Evolutionary conservation across 805 yeast genomes (phyloP), one percentile per base, ranked within the genome.

Genomic region (Nakazawaea ishiwadae): DNA sequence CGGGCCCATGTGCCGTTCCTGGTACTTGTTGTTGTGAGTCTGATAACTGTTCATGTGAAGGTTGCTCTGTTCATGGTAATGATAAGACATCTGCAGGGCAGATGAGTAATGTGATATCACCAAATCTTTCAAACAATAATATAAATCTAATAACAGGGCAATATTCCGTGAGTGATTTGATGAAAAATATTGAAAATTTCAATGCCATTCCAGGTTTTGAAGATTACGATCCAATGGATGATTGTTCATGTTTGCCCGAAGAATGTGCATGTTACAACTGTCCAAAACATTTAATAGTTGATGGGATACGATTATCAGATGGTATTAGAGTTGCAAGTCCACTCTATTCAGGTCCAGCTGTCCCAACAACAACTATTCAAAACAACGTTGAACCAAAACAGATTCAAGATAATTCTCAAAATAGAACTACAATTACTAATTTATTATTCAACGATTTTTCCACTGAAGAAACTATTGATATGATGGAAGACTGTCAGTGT

Each of bases 241-340:
- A 54, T 5, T 62, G 67, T 36, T 47, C 48, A 20, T 63, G 68
- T 45, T 37, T 51, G 4, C 51, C 55, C 4, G 60, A 59, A 17
- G 58, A 56, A 24, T 62, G 68, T 42, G 54, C 49, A 12, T 63
- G 68, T 40, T 59, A 51, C 32, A 55, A 60, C 36, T 63, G 67
- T 51, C 60, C 51, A 11, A 27, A 47, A 7, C 68, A 63, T 46
- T 63, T 64, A 2, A 61, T 62, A 4, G 48, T 48, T 1, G 45
- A 56, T 31, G 67, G 66, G 8, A 39, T 60, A 3, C 45, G 63
- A 19, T 8, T 55, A 4, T 32, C 48, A 2, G 62, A 58, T 44
- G 63, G 63, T n/a, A 46, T 47, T 2, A 28, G 48, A 8, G 60
- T 58, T 7, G 40, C 50, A 8, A 6, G 12, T 12, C 12, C 37